Conservation (phyloP, 2,329 filamentous ascomycete species). For the Stachybotrys elegans region DNA sequence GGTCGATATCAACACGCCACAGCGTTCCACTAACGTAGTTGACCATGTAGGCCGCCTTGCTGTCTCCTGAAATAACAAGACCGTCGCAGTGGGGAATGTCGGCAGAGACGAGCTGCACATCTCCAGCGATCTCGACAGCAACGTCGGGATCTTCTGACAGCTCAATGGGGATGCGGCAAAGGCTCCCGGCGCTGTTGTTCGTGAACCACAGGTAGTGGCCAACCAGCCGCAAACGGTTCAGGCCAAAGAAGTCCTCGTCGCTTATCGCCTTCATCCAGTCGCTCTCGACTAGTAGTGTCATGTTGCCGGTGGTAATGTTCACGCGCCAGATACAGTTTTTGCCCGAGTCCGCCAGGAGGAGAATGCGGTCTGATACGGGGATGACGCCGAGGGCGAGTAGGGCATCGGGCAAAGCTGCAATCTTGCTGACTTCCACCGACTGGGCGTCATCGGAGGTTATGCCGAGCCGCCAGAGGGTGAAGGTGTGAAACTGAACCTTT, state of each 20-base stretch:
- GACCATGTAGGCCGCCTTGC: conserved; percentile 2
- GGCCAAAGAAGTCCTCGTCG: conserved; percentile 8
- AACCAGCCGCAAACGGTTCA: conserved; percentile 8
- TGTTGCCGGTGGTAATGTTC: conserved; percentile 2
- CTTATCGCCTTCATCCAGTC: conserved; percentile 2
- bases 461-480: conserved; percentile 4
- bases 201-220: conserved; percentile 5
- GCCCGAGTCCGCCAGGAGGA: conserved; percentile 4
- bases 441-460: conserved; percentile 3
- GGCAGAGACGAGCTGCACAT: background rate
- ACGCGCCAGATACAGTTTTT: conserved; percentile 6
- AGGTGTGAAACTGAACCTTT: conserved; percentile 4
- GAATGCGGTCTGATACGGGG: conserved; percentile 1
- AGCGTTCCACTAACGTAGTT: conserved; percentile 6
- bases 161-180: conserved; percentile 7
- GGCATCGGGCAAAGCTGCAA: conserved; percentile 4
- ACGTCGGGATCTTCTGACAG: background rate
- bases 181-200: conserved; percentile 5
- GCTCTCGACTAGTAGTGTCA: conserved; percentile 1
- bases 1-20: conserved; percentile 8
- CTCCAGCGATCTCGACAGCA: conserved; percentile 1
- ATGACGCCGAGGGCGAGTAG: conserved; percentile 5
- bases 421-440: conserved; percentile 2
- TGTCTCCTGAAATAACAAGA: conserved; percentile 4
- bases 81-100: conserved; percentile 5